A percentile compares a stretch with the other conserved stretches of the same genome.
Evolutionary conservation across 352 stramenopile genomes (phyloP).

Genomic region (Thraustochytrium aureum): DNA sequence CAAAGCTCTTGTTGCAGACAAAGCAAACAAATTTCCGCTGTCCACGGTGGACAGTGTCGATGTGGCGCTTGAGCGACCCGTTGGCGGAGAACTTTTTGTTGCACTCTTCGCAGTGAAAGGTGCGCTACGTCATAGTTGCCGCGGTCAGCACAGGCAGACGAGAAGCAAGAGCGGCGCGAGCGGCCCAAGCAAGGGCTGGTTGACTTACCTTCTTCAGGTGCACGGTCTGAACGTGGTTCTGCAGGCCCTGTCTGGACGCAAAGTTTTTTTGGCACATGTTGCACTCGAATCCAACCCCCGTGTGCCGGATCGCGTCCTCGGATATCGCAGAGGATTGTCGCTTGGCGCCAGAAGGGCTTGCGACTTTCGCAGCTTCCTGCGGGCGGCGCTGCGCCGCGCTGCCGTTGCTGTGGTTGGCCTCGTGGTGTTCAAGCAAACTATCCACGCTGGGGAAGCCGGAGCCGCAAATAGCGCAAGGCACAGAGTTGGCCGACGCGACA

Average conservation of each 20-base stretch:
- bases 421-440: too few relatives aligned
- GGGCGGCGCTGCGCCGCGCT: not conserved
- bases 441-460: too few relatives aligned
- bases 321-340: too few relatives aligned
- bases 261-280: constrained; percentile 14
- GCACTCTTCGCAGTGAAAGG: constrained; percentile 44
- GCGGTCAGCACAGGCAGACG: too few relatives aligned
- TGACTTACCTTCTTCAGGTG: constrained; percentile 51
- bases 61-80: constrained; percentile 46
- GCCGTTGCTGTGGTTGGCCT: too few relatives aligned
- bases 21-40: constrained; percentile 44
- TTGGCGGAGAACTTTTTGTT: constrained; percentile 53
- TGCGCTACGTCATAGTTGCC: too few relatives aligned
- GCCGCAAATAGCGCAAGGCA: too few relatives aligned
- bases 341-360: not conserved
- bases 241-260: constrained; percentile 5
- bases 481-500: too few relatives aligned
- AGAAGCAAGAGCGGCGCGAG: too few relatives aligned
- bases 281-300: not conserved
- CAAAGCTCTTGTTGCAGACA: constrained; percentile 45
- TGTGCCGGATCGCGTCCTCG: not conserved
- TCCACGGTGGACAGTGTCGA: constrained; percentile 42
- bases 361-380: not conserved
- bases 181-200: too few relatives aligned
- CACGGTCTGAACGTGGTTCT: constrained; percentile 22